Conservation (phyloP, 2,329 filamentous ascomycete genomes). For the Pseudocercospora fijiensis region DNA sequence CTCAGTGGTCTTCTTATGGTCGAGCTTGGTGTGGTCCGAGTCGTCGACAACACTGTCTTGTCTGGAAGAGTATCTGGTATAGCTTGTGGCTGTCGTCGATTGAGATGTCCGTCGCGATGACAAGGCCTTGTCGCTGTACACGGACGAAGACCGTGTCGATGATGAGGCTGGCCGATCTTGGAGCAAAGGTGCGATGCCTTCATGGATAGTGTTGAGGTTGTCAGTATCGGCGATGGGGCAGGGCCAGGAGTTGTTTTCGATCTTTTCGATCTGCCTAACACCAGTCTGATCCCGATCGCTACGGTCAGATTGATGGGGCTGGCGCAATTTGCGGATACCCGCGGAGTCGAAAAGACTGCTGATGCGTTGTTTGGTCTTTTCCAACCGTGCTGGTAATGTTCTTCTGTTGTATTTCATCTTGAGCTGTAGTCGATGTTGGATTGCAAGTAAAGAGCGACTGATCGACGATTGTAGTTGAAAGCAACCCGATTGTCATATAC, state of each 20-base stretch:
- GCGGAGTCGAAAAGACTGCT: background rate
- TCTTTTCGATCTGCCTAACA: constrained; percentile 6
- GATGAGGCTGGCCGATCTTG: constrained; percentile 1
- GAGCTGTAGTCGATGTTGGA: background rate
- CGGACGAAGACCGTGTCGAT: background rate
- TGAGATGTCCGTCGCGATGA: constrained; percentile 2
- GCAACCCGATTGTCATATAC: constrained; percentile 5
- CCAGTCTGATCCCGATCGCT: constrained; percentile 5
- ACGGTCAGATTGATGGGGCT: constrained; percentile 1
- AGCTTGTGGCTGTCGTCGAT: constrained; percentile 4
- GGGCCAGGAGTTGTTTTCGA: constrained; percentile 1
- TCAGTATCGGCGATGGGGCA: background rate
- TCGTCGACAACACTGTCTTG: background rate
- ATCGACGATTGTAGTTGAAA: constrained; percentile 1
- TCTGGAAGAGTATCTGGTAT: background rate
- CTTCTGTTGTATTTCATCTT: background rate
- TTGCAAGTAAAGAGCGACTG: background rate
- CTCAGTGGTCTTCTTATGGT: background rate
- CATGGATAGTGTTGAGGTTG: background rate
- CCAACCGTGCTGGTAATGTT: background rate
- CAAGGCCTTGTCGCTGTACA: background rate
- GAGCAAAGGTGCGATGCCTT: background rate
- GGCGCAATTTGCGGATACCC: background rate
- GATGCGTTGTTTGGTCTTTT: constrained; percentile 5
- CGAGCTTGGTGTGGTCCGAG: background rate